Percentiles rank a stretch among this genome's conserved stretches.
Evolutionary conservation across 2,329 filamentous ascomycete species (phyloP).

Genomic region (Raffaelea deltoideospora): DNA sequence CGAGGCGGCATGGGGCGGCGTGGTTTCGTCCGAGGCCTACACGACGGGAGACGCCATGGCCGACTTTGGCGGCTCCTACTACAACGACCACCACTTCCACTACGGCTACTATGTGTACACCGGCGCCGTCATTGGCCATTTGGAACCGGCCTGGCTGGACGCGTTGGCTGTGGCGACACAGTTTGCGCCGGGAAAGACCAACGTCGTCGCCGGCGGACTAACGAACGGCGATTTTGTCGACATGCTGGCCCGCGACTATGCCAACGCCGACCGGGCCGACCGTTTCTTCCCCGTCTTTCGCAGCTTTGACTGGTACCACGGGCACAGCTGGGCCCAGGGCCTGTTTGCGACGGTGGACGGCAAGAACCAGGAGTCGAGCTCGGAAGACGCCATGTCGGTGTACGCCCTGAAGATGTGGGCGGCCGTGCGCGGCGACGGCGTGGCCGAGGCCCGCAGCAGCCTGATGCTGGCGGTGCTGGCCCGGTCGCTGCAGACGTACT

Average conservation of each 20-base stretch:
- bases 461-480: slow-evolving; percentile 70
- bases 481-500: slow-evolving; percentile 64
- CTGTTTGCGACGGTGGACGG: slow-evolving; percentile 56
- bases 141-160: slow-evolving; percentile 68
- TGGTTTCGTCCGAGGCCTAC: slow-evolving; percentile 66
- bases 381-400: slow-evolving; percentile 75
- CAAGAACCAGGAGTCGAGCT: slow-evolving; percentile 75
- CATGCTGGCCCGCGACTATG: slow-evolving; percentile 64
- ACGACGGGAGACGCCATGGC: slow-evolving; percentile 48
- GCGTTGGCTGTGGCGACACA: too few species aligned
- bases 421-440: slow-evolving; percentile 53
- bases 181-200: too few species aligned
- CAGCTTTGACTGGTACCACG: slow-evolving; percentile 86
- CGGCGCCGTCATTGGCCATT: slow-evolving; percentile 64
- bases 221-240: slow-evolving; percentile 70
- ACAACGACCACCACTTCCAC: slow-evolving; percentile 64
- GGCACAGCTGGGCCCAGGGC: slow-evolving; percentile 85
- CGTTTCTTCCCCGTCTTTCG: slow-evolving; percentile 67
- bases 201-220: slow-evolving; percentile 13
- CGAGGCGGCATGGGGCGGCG: slow-evolving; percentile 61
- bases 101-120: slow-evolving; percentile 85
- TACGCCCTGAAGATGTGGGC: slow-evolving; percentile 96
- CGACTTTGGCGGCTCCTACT: slow-evolving; percentile 85
- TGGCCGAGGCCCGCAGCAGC: slow-evolving; percentile 68
- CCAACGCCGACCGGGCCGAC: slow-evolving; percentile 60